phyloP scores from a whole-genome alignment of 2,329 filamentous ascomycete genomes.

The Aspergillus ruber region DNA sequence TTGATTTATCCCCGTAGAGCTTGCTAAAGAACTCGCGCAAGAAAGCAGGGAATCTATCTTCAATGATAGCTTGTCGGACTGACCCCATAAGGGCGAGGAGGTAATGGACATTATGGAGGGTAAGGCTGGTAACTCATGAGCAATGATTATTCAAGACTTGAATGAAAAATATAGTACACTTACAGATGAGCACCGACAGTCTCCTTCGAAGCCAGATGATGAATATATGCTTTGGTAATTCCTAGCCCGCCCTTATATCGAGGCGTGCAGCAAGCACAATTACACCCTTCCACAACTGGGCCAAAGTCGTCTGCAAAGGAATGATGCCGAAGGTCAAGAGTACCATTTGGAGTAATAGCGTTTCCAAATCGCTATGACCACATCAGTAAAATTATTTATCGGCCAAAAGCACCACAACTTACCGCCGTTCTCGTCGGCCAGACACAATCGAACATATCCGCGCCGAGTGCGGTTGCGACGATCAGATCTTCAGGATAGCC shows the following conservation, averaged over 20 bases:
- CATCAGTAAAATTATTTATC: background rate
- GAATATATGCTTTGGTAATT: conserved; percentile 80
- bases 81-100: conserved; percentile 76
- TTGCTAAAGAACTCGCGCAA: conserved; percentile 70
- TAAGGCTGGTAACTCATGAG: conserved; percentile 52
- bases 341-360: conserved; percentile 72
- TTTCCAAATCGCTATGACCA: conserved; percentile 73
- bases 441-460: conserved; percentile 99
- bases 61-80: conserved; percentile 69
- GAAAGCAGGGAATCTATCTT: conserved; percentile 73
- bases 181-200: conserved; percentile 75
- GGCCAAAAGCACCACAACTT: conserved; percentile 19
- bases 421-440: conserved; percentile 93
- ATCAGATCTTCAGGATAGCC: conserved; percentile 95
- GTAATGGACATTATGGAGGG: conserved; percentile 94
- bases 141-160: no score
- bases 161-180: conserved; percentile 9
- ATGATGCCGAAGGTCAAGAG: conserved; percentile 77
- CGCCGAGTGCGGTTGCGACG: conserved; percentile 85
- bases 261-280: conserved; percentile 68
- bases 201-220: conserved; percentile 90
- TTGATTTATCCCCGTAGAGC: conserved; percentile 60
- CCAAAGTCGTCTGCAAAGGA: conserved; percentile 72
- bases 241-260: conserved; percentile 64
- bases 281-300: conserved; percentile 76